Conservation (phyloP, 306 rosid genomes). For the Trichosanthes truncata region DNA sequence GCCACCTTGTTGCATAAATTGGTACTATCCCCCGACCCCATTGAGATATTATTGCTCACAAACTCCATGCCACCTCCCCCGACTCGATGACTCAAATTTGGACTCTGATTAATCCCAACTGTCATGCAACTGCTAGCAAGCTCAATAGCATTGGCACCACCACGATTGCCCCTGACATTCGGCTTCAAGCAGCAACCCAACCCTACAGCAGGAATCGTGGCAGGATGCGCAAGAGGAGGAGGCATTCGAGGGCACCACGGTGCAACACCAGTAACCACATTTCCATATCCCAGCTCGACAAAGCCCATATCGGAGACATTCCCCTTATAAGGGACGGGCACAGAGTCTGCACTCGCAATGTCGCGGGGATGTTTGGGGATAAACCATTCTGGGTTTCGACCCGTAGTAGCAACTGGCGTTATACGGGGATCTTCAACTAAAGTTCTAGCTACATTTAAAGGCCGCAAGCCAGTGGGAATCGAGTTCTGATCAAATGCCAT, state of each 20-base stretch:
- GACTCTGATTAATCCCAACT: constrained; percentile 22
- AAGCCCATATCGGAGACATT: constrained; percentile 38
- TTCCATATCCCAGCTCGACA: constrained; percentile 53
- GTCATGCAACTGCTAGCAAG: constrained; percentile 17
- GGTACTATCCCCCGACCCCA: constrained; percentile 19
- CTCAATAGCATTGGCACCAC: constrained; percentile 41
- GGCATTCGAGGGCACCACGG: constrained; percentile 50
- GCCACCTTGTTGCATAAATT: constrained; percentile 21
- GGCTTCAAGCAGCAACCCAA: constrained; percentile 32
- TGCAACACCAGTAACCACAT: constrained; percentile 32
- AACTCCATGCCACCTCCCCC: constrained; percentile 29
- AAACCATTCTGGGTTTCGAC: constrained; percentile 22
- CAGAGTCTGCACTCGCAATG: constrained; percentile 18
- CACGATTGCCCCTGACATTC: constrained; percentile 21
- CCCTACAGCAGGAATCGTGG: constrained; percentile 34
- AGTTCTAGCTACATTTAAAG: constrained; percentile 42
- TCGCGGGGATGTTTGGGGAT: constrained; percentile 31
- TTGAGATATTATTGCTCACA: constrained; percentile 32
- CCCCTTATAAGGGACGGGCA: constrained; percentile 32
- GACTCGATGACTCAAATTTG: constrained; percentile 31
- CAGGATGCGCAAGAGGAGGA: constrained; percentile 24
- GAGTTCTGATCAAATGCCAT: constrained; percentile 84
- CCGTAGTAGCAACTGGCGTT: constrained; percentile 23
- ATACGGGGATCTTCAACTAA: constrained; percentile 55
- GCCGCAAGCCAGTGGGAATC: constrained; percentile 42